Evolutionary conservation across 2,329 filamentous ascomycete genomes (phyloP).

Genomic region (Metarhizium guizhouense): DNA sequence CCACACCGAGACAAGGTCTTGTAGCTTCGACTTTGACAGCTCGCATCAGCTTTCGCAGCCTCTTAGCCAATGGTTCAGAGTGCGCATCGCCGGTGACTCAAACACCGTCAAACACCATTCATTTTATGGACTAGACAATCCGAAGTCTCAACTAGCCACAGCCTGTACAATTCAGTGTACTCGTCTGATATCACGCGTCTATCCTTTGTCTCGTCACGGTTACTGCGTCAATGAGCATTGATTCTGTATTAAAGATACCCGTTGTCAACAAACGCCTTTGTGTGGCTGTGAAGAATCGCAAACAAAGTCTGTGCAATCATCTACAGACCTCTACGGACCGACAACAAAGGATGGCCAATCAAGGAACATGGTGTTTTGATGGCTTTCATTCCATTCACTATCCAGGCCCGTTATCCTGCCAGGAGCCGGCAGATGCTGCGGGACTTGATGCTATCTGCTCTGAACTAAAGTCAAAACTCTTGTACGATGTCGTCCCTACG

Average conservation of each 20-base stretch:
- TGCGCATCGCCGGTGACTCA: constrained; percentile 10
- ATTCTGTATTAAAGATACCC: too few relatives aligned
- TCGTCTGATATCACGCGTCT: not conserved
- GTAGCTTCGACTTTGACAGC: too few relatives aligned
- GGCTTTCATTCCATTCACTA: not conserved
- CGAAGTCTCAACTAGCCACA: not conserved
- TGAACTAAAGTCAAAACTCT: too few relatives aligned
- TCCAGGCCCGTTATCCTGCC: too few relatives aligned
- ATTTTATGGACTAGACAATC: not conserved
- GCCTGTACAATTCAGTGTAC: not conserved
- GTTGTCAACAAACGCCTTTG: too few relatives aligned
- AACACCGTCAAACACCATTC: constrained; percentile 5
- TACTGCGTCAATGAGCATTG: not conserved
- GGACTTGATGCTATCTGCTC: too few relatives aligned
- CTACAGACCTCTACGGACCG: not conserved
- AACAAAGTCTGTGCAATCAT: not conserved
- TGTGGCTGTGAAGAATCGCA: too few relatives aligned
- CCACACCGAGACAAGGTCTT: too few relatives aligned
- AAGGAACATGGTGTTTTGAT: not conserved
- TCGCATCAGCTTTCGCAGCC: not conserved
- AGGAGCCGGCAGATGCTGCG: too few relatives aligned
- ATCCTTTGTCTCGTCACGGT: not conserved
- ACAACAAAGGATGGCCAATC: not conserved
- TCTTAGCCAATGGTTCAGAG: not conserved
- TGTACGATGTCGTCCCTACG: too few relatives aligned